phyloP scores from a whole-genome alignment of 2,329 filamentous ascomycete genomes.

The Davidsoniella neocaledoniae region DNA sequence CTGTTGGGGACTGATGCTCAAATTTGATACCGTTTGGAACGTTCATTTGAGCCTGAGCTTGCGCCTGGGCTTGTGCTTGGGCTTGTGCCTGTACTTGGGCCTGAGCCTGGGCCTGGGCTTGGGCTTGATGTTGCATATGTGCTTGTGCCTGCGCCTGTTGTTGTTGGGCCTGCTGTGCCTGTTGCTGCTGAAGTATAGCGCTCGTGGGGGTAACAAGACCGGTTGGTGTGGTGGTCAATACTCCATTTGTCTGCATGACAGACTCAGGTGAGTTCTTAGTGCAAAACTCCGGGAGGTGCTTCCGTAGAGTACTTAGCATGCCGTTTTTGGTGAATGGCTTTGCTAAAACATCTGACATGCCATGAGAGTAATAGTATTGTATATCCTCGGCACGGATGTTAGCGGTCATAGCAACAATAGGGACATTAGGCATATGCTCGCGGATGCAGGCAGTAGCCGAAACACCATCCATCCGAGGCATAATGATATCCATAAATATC shows the following conservation, averaged over 20 bases:
- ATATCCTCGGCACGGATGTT: conserved; percentile 96
- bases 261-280: conserved; percentile 4
- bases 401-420: conserved; percentile 96
- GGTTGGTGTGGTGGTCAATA: conserved; percentile 1
- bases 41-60: conserved; percentile 6
- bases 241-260: background rate
- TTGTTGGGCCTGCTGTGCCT: background rate
- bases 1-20: background rate
- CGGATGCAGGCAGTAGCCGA: conserved; percentile 88
- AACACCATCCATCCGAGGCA: conserved; percentile 90
- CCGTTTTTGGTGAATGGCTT: conserved; percentile 91
- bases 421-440: conserved; percentile 63
- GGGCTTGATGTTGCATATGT: background rate
- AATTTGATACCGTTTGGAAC: background rate
- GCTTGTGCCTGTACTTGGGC: background rate
- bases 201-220: conserved; percentile 1
- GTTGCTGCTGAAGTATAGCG: conserved; percentile 3
- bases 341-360: conserved; percentile 96
- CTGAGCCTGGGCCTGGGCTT: background rate
- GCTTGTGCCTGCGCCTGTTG: background rate
- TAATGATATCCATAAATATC: conserved; percentile 88
- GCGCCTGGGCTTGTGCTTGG: conserved; percentile 3
- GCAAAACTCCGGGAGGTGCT: conserved; percentile 61
- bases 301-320: conserved; percentile 71
- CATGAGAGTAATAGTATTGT: conserved; percentile 91